Evolutionary conservation across 805 yeast species (phyloP).

Genomic region (Lipomyces kockii): DNA sequence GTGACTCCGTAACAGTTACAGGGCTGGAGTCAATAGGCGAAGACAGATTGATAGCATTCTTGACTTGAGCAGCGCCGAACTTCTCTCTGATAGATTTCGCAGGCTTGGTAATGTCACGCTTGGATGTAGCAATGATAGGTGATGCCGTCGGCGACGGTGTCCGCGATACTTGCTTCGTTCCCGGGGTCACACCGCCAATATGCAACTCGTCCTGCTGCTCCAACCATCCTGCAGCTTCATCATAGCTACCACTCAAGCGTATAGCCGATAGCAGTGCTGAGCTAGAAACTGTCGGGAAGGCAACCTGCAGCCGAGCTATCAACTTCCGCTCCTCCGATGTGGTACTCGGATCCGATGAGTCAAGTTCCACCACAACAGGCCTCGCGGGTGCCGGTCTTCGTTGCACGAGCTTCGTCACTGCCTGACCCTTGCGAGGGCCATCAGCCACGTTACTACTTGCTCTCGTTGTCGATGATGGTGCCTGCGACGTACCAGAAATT

Average conservation of each 20-base stretch:
- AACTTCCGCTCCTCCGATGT: slow-evolving; percentile 16
- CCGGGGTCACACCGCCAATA: slow-evolving; percentile 23
- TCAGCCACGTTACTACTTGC: background rate
- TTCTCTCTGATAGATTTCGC: slow-evolving; percentile 47
- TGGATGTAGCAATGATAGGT: slow-evolving; percentile 33
- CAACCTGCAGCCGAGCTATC: slow-evolving; percentile 24
- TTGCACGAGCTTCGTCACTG: slow-evolving; percentile 31
- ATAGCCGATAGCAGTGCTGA: slow-evolving; percentile 35
- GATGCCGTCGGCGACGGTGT: slow-evolving; percentile 13
- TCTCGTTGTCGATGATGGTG: slow-evolving; percentile 3
- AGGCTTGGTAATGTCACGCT: slow-evolving; percentile 43
- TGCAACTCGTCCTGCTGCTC: slow-evolving; percentile 42
- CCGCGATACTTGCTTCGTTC: background rate
- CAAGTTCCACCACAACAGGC: slow-evolving; percentile 26
- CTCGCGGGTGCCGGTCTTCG: slow-evolving; percentile 36
- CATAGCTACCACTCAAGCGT: slow-evolving; percentile 40
- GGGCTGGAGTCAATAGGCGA: slow-evolving; percentile 23
- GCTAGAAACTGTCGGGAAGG: slow-evolving; percentile 30
- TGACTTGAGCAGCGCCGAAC: slow-evolving; percentile 37
- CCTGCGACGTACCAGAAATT: background rate
- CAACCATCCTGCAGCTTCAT: slow-evolving; percentile 47
- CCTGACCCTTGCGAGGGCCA: slow-evolving; percentile 19
- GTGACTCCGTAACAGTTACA: background rate
- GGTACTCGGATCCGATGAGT: slow-evolving; percentile 20
- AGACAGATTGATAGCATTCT: slow-evolving; percentile 20